Base-by-base conservation (phyloP, 805 yeast genomes). In the Kurtzmaniella fragi region DNA sequence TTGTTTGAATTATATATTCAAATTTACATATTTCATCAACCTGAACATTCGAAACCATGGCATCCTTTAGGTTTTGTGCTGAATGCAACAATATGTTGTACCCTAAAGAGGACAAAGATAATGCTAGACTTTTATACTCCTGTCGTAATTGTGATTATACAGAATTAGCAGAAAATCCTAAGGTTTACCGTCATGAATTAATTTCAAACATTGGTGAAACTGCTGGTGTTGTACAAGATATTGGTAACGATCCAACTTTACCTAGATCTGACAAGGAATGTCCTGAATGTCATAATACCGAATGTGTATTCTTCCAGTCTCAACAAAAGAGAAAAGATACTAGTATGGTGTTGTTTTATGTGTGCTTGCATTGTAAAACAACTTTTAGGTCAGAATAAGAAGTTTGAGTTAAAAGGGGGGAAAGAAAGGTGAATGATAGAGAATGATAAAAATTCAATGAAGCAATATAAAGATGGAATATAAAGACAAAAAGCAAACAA, bases 81-180 rank as follows among this genome's bases (percentile, higher is more conserved):
- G 95, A 91, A 59, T 91, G 95, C 77, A 93, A 93, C 75, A 93
- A 93, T 61, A 93, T 93, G 99, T 76, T 93, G 66, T 93, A 93
- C 61, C 99, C 99, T 15, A 80, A 87, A 50, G 99, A 93, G 69
- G 98, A 93, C 59, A 86, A 84, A 56, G 87, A 82, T 42, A 71
- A 77, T 48, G 79, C 77, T 57, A 62, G 88, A 48, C 67, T 93
- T 45, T 70, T 91, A 42, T 93, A 86, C 60, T 90, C 95, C 42
- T 93, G 99, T 66, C 80, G 99, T 56, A 90, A 91, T 56, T 93
- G 99, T 59, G 79, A 87, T 37, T 91, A 91, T 62, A 86, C 95
- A 4, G 98, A 93, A 62, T 75, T 84, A 45, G 96, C 98, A 0
- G 89, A 82, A 41, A 78, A 84, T 49, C 82, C 96, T 26, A 77